Evolutionary conservation across 805 yeast genomes (phyloP).

Genomic region (Monosporozyma servazzii): DNA sequence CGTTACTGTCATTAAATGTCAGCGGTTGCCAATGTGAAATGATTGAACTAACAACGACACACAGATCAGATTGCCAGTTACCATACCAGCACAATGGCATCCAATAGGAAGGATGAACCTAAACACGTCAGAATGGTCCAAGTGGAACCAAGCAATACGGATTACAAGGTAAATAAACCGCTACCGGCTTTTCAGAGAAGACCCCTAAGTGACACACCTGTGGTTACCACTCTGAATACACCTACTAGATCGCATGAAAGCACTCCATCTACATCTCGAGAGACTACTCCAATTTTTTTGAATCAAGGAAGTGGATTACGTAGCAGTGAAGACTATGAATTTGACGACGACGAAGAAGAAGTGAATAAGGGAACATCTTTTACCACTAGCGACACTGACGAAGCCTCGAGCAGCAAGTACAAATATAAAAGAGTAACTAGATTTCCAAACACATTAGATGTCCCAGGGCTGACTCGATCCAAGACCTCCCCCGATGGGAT

Average conservation of each 20-base stretch:
- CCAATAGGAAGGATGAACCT: background rate
- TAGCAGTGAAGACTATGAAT: no score
- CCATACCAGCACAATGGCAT: background rate
- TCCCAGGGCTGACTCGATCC: constrained; percentile 85
- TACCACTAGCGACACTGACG: background rate
- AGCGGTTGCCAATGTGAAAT: no score
- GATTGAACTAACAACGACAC: background rate
- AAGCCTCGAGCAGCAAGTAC: constrained; percentile 8
- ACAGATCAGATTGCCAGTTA: background rate
- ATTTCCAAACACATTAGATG: constrained; percentile 75
- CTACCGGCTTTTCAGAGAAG: constrained; percentile 4
- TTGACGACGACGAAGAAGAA: background rate
- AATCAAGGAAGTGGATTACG: background rate
- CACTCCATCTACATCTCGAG: constrained; percentile 3
- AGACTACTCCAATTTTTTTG: background rate
- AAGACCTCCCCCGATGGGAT: constrained; percentile 70
- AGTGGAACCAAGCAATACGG: background rate
- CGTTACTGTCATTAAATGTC: no score
- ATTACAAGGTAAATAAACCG: background rate
- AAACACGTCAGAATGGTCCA: background rate
- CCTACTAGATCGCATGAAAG: background rate
- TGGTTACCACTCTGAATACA: constrained; percentile 1
- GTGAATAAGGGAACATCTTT: background rate
- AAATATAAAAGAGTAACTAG: constrained; percentile 19
- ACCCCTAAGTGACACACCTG: constrained; percentile 8